Conservation (phyloP, 2,329 filamentous ascomycete genomes). For the Plenodomus tracheiphilus region DNA sequence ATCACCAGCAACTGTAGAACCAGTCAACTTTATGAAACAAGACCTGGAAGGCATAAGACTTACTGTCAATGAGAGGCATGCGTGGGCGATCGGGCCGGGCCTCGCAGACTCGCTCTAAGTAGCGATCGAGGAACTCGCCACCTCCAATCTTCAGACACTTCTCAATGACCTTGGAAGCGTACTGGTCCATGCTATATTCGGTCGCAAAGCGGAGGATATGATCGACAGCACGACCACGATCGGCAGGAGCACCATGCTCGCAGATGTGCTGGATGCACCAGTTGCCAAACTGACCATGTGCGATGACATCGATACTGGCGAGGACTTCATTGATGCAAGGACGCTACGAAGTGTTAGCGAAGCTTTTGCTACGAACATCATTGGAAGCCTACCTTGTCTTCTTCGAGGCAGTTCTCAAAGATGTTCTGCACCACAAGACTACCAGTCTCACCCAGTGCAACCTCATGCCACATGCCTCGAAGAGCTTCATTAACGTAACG, state of each 20-base stretch:
- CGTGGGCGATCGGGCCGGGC: slow-evolving; percentile 87
- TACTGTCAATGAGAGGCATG: slow-evolving; percentile 93
- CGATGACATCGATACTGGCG: slow-evolving; percentile 90
- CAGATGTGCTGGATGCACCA: slow-evolving; percentile 99
- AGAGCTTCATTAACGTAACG: slow-evolving; percentile 95
- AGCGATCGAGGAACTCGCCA: slow-evolving; percentile 84
- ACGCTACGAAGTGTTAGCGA: slow-evolving; percentile 60
- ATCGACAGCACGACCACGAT: slow-evolving; percentile 91
- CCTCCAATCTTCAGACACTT: slow-evolving; percentile 98
- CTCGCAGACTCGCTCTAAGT: slow-evolving; percentile 92
- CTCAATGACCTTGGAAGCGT: slow-evolving; percentile 98
- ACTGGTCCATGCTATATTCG: slow-evolving; percentile 98
- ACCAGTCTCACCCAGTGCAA: slow-evolving; percentile 93
- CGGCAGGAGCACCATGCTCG: slow-evolving; percentile 88
- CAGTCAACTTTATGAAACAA: slow-evolving; percentile 10
- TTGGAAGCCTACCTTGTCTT: slow-evolving; percentile 76
- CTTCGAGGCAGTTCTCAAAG: slow-evolving; percentile 97
- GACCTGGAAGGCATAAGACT: slow-evolving; percentile 28
- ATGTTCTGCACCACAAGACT: slow-evolving; percentile 99
- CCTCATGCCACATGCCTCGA: slow-evolving; percentile 97
- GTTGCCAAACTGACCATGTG: slow-evolving; percentile 97
- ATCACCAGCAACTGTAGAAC: slow-evolving; percentile 76
- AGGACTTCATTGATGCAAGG: slow-evolving; percentile 97
- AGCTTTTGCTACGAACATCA: not conserved
- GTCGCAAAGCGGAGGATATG: slow-evolving; percentile 92